Base-by-base conservation (phyloP, 352 stramenopile genomes). In the Pythium myriotylum region DNA sequence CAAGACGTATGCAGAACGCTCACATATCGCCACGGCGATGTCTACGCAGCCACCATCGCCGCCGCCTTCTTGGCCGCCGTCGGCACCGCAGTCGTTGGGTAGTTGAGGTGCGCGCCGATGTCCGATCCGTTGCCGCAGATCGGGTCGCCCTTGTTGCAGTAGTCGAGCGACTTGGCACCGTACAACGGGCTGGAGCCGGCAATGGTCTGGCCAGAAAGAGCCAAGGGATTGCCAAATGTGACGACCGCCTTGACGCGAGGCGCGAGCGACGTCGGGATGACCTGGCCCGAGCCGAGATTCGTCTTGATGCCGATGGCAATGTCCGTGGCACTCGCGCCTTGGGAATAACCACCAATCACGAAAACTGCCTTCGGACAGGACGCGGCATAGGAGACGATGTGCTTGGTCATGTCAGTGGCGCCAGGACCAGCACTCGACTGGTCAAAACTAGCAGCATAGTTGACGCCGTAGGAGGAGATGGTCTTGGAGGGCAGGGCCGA, bases 371-470 rank as follows among this genome's bases (percentile, higher is more conserved):
- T 67, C 2, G 72, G 65, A 39, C 72, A 79, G 35, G 73, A 23
- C 19, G 64, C 39, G 3, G n/a, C 61, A 4, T 68, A 63, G 8
- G 47, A 63, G 43, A 51, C 20, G 50, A 79, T 67, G 22, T 76
- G 54, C 47, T 70, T 74, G 47, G 64, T 68, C 68, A 79, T 71
- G 39, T 65, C 72, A 22, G 64, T 77, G 26, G 68, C 68, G 8
- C 62, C 65, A 49, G 71, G 64, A 0, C 68, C 57, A 4, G 58
- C 66, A n/a, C 63, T 76, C 2, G 66, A 27, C 16, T 48, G n/a
- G 16, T 59, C 48, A 7, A 49, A 17, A 0, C 52, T 63, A 2
- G 70, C 67, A 24, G 54, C 33, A 41, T 78, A 78, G 29, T 42
- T 47, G 19, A 73, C 67, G 0, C 62, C 70, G 47, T 78, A 73